Evolutionary conservation across 495 filamentous ascomycete species (phyloP), one percentile per base, ranked within the genome.

Genomic region (Neurospora africana): DNA sequence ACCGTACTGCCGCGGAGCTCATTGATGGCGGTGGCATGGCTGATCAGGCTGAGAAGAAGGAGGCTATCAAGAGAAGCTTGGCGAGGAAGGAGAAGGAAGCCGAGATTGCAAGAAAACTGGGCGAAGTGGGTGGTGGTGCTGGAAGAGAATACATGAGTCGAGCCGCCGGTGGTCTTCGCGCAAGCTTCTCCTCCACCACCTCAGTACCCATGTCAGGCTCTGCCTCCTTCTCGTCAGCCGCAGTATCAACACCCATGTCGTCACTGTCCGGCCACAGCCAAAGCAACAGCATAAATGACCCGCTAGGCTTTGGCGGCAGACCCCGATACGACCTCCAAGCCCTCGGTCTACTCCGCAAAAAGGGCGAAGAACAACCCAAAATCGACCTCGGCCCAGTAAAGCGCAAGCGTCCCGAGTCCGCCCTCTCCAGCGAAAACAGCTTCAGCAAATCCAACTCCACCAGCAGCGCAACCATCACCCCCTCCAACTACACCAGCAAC

Each of bases 91-190:
- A 97, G 77, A 91, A 89, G 72, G 95, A 99, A 79, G 85, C 89
- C 9, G 92, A 97, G 67, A 89, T 98, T 68, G 90, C 90, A 33
- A 87, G 88, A 75, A 89, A 87, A 72, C 86, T 99, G 5, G 84
- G 86, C 2, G 76, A 82, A 43, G 76, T 86, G 17, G 91, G 91
- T 1, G 87, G 85, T 69, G 90, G 90, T 15, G 85, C 91, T 0
- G 94, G 92, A 4, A 88, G 87, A 58, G 91, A 95, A 70, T 97
- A 97, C 82, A 87, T 95, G 81, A 83, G 86, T n/a, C 74, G 74
- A 17, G 71, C 74, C 1, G 73, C 76, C 2, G 37, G 47, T 8
- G 68, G 5, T 36, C 69, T 47, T 72, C 11, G 70, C 69, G 40
- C 75, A 10, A 75, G 74, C 67, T 39, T 73, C n/a, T 73, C 74